phyloP scores from a whole-genome alignment of 495 filamentous ascomycete genomes.

The Rusavskia elegans region DNA sequence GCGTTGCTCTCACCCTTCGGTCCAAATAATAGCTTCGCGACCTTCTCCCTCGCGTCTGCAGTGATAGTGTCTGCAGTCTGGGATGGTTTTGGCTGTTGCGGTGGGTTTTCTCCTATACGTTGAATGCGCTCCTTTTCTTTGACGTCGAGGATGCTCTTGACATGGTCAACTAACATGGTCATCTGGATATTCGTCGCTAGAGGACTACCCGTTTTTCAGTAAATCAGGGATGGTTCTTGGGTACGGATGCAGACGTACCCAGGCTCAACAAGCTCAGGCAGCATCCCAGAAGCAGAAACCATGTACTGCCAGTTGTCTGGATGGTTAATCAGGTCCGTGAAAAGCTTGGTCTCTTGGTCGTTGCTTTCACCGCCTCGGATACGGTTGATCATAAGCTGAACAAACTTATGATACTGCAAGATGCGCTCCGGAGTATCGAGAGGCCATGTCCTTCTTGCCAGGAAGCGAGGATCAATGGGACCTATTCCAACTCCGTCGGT shows the following conservation, averaged over 20 bases:
- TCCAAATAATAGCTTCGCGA: neutral
- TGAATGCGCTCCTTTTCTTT: neutral
- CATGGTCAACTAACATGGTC: neutral
- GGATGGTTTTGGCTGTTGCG: neutral
- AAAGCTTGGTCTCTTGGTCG: constrained; percentile 17
- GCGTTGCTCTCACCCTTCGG: neutral
- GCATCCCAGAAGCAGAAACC: neutral
- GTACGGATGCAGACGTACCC: neutral
- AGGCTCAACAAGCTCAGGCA: neutral
- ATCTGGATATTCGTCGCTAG: neutral
- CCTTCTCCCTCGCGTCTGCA: neutral
- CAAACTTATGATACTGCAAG: neutral
- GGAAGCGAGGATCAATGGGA: neutral
- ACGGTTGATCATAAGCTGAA: neutral
- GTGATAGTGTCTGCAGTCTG: neutral
- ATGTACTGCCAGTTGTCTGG: neutral
- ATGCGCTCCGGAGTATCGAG: neutral
- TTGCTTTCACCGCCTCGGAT: constrained; percentile 11
- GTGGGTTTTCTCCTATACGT: neutral
- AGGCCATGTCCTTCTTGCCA: neutral
- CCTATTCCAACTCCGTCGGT: neutral
- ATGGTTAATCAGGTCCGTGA: neutral
- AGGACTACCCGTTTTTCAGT: neutral
- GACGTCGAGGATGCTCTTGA: neutral
- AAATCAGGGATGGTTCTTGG: neutral